Evolutionary conservation across 371 early-diverging fungal genomes (phyloP).

Genomic region (Nematocida sp.): DNA sequence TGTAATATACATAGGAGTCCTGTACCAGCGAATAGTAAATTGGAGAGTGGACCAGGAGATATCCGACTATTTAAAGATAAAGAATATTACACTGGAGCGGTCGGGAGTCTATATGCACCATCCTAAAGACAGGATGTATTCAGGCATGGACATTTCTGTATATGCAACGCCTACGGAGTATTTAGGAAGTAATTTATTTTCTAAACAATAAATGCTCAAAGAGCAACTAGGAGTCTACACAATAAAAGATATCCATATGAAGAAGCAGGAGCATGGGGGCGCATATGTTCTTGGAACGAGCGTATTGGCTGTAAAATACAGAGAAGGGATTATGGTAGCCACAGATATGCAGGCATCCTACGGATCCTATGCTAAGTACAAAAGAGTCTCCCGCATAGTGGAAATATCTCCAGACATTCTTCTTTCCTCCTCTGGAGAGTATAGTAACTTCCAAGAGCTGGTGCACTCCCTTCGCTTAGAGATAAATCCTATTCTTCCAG

Average conservation of each 20-base stretch:
- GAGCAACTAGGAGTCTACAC: constrained; percentile 17
- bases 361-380: constrained; percentile 55
- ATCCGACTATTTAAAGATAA: constrained; percentile 22
- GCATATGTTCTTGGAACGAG: constrained; percentile 39
- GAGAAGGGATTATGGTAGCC: constrained; percentile 47
- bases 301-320: constrained; percentile 51
- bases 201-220: constrained; percentile 7
- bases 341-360: constrained; percentile 54
- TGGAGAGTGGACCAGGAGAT: constrained; percentile 17
- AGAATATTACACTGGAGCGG: constrained; percentile 9
- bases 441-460: constrained; percentile 55
- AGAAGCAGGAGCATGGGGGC: background rate
- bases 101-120: constrained; percentile 32
- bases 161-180: background rate
- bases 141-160: constrained; percentile 34
- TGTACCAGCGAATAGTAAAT: background rate
- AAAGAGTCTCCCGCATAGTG: constrained; percentile 26
- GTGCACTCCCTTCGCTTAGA: constrained; percentile 11
- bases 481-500: constrained; percentile 33
- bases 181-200: background rate
- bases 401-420: constrained; percentile 23
- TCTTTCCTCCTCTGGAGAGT: constrained; percentile 47
- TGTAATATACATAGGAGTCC: background rate
- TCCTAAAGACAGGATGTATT: constrained; percentile 34
- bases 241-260: background rate